These are phyloP conservation scores for Tetrahymena thermophila DNA, from an alignment of 73 alveolate genomes.

Conservation along the genomic window DNA sequence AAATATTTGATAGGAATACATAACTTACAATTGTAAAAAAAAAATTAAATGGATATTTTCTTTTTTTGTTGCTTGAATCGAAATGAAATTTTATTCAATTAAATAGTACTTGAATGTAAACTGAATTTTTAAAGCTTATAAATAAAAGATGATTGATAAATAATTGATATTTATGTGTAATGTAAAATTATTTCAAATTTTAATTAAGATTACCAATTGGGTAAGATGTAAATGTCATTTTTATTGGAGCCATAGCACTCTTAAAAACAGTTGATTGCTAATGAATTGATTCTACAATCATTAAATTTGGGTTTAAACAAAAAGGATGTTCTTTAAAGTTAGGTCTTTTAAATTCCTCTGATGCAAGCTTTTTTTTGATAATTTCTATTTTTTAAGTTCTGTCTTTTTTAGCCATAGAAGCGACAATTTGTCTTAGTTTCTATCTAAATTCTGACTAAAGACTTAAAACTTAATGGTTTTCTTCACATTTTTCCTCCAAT, in stretches of 20 bases:
- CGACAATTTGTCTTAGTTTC: slow-evolving; percentile 7
- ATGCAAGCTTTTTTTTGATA: slow-evolving; percentile 17
- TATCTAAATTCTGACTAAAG: slow-evolving; percentile 16
- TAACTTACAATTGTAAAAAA: neutral
- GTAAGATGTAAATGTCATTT: slow-evolving; percentile 34
- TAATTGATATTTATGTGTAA: neutral
- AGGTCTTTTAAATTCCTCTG: slow-evolving; percentile 8
- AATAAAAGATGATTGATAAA: neutral
- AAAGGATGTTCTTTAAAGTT: slow-evolving; percentile 20
- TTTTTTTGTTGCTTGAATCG: neutral
- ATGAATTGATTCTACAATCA: slow-evolving; percentile 55
- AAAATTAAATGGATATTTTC: neutral
- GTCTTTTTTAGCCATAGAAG: slow-evolving; percentile 34
- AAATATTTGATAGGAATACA: no score
- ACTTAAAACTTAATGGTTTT: neutral
- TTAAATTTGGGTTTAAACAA: slow-evolving; percentile 43
- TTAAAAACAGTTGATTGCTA: slow-evolving; percentile 44
- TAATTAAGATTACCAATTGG: slow-evolving; percentile 2
- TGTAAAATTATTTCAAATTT: neutral
- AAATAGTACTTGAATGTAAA: neutral
- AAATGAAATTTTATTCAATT: no score
- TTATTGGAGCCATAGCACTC: slow-evolving; percentile 54
- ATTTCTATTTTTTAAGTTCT: slow-evolving; percentile 9
- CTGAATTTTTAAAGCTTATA: neutral
- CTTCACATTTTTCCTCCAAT: slow-evolving; percentile 39